Evolutionary conservation across 768 basidiomycete species (phyloP), one percentile per base, ranked within the genome.

Genomic region (Trametes gibbosa): DNA sequence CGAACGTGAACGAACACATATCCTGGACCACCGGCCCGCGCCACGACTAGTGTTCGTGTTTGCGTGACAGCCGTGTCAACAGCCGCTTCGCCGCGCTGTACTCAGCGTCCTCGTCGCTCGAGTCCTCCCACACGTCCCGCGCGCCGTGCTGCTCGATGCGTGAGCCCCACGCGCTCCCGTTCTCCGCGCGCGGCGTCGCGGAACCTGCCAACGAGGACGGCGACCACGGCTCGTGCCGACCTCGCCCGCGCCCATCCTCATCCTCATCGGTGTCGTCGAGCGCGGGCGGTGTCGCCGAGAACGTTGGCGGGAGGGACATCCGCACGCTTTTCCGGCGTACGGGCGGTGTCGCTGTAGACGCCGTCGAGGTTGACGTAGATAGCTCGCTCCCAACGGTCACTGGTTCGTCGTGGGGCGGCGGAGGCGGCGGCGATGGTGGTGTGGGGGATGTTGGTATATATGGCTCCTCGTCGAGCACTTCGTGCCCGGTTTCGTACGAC

Each of bases 221-320:
- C 10, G 64, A 58, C 69, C 69, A 68, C 51, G 68, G 69, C 53
- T 62, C 61, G 19, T 63, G 62, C 16, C 58, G 54, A 4, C 55
- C 29, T 35, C 35, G 40, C 17, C 39, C 65, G 37, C 37, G 10
- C 24, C 61, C 69, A 6, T 71, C 73, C 25, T 71, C 70, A 1
- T 74, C 77, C 7, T 83, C 81, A 56, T 87, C 79, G 23, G 56
- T 53, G 14, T 62, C 61, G 24, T 82, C 81, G 46, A 81, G 69
- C 37, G 84, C 85, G 39, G 87, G 87, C 8, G 90, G 88, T 1
- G 89, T 81, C 0, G 84, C 74, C 6, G 87, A 87, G 69, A 87
- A 90, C 34, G 87, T 89, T 10, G 91, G 91, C 43, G 85, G 80
- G 37, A 92, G 70, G 27, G 87, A 89, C 51, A 93, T 85, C 7